A percentile compares a stretch with the other conserved stretches of the same genome.
These are phyloP conservation scores for Fusarium devonianum DNA, from an alignment of 2,329 filamentous ascomycete genomes.

Conservation along the genomic window DNA sequence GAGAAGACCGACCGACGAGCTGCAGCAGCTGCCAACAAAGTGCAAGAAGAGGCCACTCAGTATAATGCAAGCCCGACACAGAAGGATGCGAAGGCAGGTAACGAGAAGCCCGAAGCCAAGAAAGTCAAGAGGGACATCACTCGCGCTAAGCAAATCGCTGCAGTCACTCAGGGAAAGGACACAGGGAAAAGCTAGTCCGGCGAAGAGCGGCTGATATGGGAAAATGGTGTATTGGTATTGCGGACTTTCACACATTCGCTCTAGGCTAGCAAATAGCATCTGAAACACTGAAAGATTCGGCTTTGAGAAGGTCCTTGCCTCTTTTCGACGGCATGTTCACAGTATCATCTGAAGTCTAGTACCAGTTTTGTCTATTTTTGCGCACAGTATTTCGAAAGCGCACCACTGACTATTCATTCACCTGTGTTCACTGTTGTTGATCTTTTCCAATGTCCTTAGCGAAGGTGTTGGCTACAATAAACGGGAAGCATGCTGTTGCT, in stretches of 20 bases:
- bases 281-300: no score
- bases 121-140: constrained; percentile 3
- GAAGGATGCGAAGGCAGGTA: not conserved
- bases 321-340: no score
- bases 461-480: constrained; percentile 73
- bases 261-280: no score
- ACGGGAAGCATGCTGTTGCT: constrained; percentile 69
- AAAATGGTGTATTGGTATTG: no score
- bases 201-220: no score
- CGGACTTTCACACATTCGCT: no score
- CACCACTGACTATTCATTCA: not conserved
- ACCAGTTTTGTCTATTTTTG: not conserved
- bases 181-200: no score
- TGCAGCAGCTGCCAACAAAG: constrained; percentile 11
- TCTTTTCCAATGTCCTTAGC: constrained; percentile 56
- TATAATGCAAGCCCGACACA: no score
- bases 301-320: no score
- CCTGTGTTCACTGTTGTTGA: constrained; percentile 11
- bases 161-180: no score
- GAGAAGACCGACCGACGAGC: constrained; percentile 26
- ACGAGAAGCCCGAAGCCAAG: not conserved
- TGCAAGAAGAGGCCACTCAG: not conserved
- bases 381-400: no score
- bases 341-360: not conserved
- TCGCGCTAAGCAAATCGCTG: no score